phyloP scores from a whole-genome alignment of 2,329 filamentous ascomycete species.

The Fusarium fracticaudum region DNA sequence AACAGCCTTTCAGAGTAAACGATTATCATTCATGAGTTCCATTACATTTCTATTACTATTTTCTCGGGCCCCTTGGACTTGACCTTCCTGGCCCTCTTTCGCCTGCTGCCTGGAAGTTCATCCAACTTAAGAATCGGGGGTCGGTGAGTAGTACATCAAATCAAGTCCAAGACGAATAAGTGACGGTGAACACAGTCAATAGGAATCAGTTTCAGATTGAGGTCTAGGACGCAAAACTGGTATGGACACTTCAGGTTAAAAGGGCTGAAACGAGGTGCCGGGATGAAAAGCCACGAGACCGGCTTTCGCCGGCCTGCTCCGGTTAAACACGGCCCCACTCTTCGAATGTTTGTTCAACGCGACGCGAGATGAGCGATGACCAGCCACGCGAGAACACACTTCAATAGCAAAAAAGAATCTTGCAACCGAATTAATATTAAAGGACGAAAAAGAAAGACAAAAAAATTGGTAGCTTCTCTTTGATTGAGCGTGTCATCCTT shows the following conservation, averaged over 20 bases:
- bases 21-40: too few species aligned
- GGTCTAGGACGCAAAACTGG: neutral
- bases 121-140: neutral
- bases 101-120: neutral
- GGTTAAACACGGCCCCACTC: neutral
- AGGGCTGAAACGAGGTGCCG: neutral
- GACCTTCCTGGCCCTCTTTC: neutral
- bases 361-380: too few species aligned
- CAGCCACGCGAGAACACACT: neutral
- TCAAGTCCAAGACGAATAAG: neutral
- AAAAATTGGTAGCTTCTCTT: constrained; percentile 31
- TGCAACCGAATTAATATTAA: too few species aligned
- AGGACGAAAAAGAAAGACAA: too few species aligned
- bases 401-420: neutral
- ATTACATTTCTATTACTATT: too few species aligned
- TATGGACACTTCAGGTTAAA: neutral
- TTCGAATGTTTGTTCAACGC: too few species aligned
- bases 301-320: neutral
- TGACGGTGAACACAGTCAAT: too few species aligned
- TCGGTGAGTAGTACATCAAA: neutral
- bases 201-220: neutral
- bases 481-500: constrained; percentile 72
- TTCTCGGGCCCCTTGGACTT: neutral
- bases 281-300: neutral
- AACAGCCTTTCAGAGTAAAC: too few species aligned